A percentile compares a stretch with the other conserved stretches of the same genome.
Evolutionary conservation across 2,329 filamentous ascomycete species (phyloP).

Genomic region (Penicillium janthinellum): DNA sequence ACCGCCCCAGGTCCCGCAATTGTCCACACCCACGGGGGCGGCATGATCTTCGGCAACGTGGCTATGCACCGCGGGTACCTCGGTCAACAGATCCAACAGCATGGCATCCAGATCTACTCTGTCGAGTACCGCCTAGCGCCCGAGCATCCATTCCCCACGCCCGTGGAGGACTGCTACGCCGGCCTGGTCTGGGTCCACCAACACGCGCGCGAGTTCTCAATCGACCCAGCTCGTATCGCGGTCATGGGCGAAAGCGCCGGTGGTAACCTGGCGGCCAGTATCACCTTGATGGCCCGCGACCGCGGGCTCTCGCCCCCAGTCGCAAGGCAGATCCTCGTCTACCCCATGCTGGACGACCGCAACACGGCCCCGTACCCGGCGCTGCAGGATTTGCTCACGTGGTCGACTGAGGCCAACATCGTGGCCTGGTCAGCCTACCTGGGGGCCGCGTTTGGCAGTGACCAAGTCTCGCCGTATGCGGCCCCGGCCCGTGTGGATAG

Average conservation of each 20-base stretch:
- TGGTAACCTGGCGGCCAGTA: constrained; percentile 44
- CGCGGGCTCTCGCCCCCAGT: constrained; percentile 30
- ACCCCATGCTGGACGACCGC: constrained; percentile 53
- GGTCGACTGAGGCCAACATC: constrained; percentile 42
- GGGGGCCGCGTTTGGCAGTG: constrained; percentile 37
- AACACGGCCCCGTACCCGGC: constrained; percentile 35
- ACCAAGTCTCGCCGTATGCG: constrained; percentile 39
- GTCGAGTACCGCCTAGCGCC: constrained; percentile 32
- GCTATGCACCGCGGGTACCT: constrained; percentile 15
- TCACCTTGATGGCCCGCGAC: constrained; percentile 45
- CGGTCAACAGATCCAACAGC: constrained; percentile 17
- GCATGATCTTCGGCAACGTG: constrained; percentile 26
- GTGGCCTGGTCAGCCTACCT: constrained; percentile 49
- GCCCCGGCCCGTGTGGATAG: constrained; percentile 42
- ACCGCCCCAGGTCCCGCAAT: constrained; percentile 18
- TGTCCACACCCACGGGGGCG: constrained; percentile 32
- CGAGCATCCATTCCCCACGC: constrained; percentile 26
- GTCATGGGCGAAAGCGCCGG: constrained; percentile 50
- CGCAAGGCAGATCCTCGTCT: constrained; percentile 48
- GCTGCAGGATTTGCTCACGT: constrained; percentile 38
- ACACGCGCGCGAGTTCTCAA: constrained; percentile 43
- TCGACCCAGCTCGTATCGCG: constrained; percentile 46
- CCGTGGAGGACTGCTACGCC: constrained; percentile 31
- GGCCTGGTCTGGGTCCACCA: constrained; percentile 41
- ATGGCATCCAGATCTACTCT: constrained; percentile 27